Evolutionary conservation across 306 rosid genomes (phyloP), one percentile per base, ranked within the genome.

Genomic region (Dicorynia guianensis): DNA sequence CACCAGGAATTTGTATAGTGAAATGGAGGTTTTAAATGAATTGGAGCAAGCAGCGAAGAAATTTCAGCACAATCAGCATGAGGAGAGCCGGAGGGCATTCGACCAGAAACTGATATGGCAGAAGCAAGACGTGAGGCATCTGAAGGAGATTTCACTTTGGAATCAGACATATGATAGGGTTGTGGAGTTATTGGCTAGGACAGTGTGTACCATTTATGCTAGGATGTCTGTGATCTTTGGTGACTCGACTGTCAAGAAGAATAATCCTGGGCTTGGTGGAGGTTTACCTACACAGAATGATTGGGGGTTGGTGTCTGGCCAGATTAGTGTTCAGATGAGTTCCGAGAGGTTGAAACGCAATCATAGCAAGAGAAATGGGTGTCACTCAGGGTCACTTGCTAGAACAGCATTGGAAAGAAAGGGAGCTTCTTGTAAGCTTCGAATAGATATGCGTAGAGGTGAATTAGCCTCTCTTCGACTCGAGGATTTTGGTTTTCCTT

Each of bases 11-110:
- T 84, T 93, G 85, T 91, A 89, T 58, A 81, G 83, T 40, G 96
- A 93, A 79, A 74, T 93, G 97, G 97, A 91, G 85, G 97, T 89
- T 15, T 69, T 91, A 89, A 91, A 82, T 79, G 97, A 91, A 67
- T 52, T 91, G 83, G 96, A 93, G 77, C 93, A 87, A 64, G 92
- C 87, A 19, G 88, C 85, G 47, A 93, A 88, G 88, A 93, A 93
- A 85, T 93, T 93, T 78, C 97, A 93, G 84, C 63, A 91, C 71
- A 93, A 89, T 59, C 98, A 93, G 81, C 98, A 91, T 58, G 96
- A 87, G 80, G 96, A 91, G 78, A 87, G 96, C 71, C 77, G 69
- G 77, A 86, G 84, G 70, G 97, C 90, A 3, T 89, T 86, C 67
- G 97, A 93, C 84, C 97, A 90, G 92, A 93, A 93, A 63, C 78